Conservation (phyloP, 805 yeast genomes). For the Candida berthetii region DNA sequence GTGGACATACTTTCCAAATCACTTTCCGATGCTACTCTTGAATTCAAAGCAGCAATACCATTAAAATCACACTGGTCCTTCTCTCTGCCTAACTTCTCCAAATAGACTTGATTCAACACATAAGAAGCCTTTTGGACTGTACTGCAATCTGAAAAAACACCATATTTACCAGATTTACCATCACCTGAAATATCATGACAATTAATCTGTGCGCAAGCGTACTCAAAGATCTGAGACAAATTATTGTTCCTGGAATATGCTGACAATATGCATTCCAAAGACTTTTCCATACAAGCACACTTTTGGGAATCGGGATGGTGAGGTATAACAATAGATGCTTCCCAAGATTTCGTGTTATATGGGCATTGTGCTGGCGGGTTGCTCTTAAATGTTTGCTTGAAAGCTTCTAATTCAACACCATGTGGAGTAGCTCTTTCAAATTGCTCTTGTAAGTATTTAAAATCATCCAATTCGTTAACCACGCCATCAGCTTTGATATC, state of each 20-base stretch:
- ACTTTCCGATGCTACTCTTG: slow-evolving; percentile 1
- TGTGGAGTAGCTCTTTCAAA: slow-evolving; percentile 43
- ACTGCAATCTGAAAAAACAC: slow-evolving; percentile 63
- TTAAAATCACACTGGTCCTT: slow-evolving; percentile 19
- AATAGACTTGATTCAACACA: slow-evolving; percentile 54
- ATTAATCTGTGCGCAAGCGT: slow-evolving; percentile 48
- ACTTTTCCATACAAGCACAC: slow-evolving; percentile 55
- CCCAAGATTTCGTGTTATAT: slow-evolving; percentile 44
- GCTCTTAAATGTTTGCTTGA: slow-evolving; percentile 15
- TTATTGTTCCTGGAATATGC: slow-evolving; percentile 38
- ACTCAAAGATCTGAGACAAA: slow-evolving; percentile 50
- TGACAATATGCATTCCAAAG: slow-evolving; percentile 50
- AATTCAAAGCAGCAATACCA: slow-evolving; percentile 13
- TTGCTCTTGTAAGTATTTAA: slow-evolving; percentile 46
- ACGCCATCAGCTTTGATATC: slow-evolving; percentile 32
- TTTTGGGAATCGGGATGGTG: slow-evolving; percentile 57
- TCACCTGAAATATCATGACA: slow-evolving; percentile 56
- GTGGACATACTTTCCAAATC: slow-evolving; percentile 7
- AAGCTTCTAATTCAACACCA: slow-evolving; percentile 25
- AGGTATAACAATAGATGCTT: slow-evolving; percentile 55
- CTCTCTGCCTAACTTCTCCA: slow-evolving; percentile 35
- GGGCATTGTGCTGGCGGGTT: slow-evolving; percentile 44
- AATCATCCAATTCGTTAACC: slow-evolving; percentile 55
- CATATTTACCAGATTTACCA: slow-evolving; percentile 57
- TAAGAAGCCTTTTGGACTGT: slow-evolving; percentile 56